Evolutionary conservation across 73 alveolate genomes (phyloP).

Genomic region (Strombidium stylifer): DNA sequence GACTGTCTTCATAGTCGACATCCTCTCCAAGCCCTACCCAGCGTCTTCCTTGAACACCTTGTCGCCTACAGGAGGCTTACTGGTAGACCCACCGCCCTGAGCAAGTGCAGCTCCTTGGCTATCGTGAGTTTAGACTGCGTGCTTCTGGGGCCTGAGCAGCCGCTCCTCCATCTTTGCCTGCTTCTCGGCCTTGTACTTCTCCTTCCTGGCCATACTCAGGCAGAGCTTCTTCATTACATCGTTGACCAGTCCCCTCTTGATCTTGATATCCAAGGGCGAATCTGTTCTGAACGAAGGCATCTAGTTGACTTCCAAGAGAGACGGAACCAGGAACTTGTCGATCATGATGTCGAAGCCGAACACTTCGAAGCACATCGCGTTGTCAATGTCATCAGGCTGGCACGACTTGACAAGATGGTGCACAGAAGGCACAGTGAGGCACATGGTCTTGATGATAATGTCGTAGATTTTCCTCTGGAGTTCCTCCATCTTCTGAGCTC

Average conservation of each 20-base stretch:
- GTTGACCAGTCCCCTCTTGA: slow-evolving; percentile 62
- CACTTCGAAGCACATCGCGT: slow-evolving; percentile 86
- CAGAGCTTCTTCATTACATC: too few species aligned
- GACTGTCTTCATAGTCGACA: too few species aligned
- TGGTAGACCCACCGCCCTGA: too few species aligned
- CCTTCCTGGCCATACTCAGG: too few species aligned
- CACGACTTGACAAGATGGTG: slow-evolving; percentile 64
- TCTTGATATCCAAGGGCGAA: slow-evolving; percentile 75
- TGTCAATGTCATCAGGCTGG: slow-evolving; percentile 67
- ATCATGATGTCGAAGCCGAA: slow-evolving; percentile 91
- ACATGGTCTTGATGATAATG: slow-evolving; percentile 77
- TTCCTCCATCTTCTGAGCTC: slow-evolving; percentile 56
- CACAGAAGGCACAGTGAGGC: slow-evolving; percentile 72
- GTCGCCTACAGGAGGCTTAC: too few species aligned
- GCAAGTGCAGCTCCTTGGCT: too few species aligned
- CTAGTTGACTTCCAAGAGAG: slow-evolving; percentile 89
- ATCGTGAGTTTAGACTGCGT: too few species aligned
- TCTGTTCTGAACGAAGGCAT: slow-evolving; percentile 84
- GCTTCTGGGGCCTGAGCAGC: too few species aligned
- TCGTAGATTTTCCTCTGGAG: slow-evolving; percentile 75
- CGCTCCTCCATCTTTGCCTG: too few species aligned
- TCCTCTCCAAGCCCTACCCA: too few species aligned
- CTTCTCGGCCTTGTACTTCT: too few species aligned
- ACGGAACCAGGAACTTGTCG: slow-evolving; percentile 78
- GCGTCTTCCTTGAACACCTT: too few species aligned